Percentiles rank a stretch among this genome's conserved stretches.
Conservation (phyloP, 192 early-diverging fungal species). For the Entomortierella lignicola region DNA sequence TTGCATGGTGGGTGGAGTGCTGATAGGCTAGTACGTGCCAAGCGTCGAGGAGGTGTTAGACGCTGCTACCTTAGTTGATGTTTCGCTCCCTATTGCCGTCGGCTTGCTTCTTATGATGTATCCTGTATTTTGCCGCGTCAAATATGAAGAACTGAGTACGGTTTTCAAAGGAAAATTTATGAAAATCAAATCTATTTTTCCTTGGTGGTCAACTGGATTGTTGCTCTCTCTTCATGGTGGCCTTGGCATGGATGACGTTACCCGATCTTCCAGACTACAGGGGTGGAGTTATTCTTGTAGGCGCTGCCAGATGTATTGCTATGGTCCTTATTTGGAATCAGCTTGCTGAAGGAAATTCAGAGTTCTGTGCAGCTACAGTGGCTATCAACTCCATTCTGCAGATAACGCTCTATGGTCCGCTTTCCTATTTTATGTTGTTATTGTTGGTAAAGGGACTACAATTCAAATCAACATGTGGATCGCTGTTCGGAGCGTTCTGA, state of each 20-base stretch:
- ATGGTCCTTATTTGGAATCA: constrained; percentile 86
- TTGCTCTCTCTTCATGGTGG: constrained; percentile 74
- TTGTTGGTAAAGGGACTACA: constrained; percentile 54
- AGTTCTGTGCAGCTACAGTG: constrained; percentile 78
- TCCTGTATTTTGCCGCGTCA: constrained; percentile 73
- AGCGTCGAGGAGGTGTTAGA: constrained; percentile 61
- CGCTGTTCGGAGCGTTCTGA: constrained; percentile 62
- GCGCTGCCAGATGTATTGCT: constrained; percentile 71
- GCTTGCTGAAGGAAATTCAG: constrained; percentile 70
- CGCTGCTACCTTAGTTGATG: constrained; percentile 67
- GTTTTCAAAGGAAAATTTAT: constrained; percentile 59
- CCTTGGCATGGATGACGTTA: constrained; percentile 73
- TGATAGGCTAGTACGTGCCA: constrained; percentile 64
- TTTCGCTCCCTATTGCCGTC: constrained; percentile 76
- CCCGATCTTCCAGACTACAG: constrained; percentile 75
- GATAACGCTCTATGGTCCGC: constrained; percentile 70
- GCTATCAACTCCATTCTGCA: constrained; percentile 78
- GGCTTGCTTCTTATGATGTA: constrained; percentile 81
- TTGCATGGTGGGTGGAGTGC: constrained; percentile 40
- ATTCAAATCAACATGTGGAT: constrained; percentile 67
- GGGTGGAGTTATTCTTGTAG: constrained; percentile 71
- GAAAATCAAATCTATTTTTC: constrained; percentile 67
- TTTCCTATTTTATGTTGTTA: constrained; percentile 67
- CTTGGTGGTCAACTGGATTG: constrained; percentile 72
- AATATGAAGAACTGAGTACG: constrained; percentile 58